Evolutionary conservation across 2,329 filamentous ascomycete genomes (phyloP).

Genomic region (Colletotrichum neosansevieriae): DNA sequence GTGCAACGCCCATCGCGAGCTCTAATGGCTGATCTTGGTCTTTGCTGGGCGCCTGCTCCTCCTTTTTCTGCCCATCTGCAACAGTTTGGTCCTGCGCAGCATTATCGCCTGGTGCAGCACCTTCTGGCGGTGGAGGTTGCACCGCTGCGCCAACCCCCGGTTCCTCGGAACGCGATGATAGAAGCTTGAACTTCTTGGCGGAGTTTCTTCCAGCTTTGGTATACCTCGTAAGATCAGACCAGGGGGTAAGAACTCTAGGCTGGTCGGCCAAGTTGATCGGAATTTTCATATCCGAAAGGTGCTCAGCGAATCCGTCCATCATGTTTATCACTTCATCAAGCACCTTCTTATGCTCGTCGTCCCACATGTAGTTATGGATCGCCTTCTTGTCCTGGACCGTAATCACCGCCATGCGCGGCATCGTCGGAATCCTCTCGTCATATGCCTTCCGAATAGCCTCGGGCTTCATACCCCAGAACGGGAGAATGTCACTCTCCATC

Average conservation of each 20-base stretch:
- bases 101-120: not conserved
- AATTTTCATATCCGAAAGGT: constrained; percentile 85
- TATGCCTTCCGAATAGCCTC: constrained; percentile 73
- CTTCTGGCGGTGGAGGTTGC: constrained; percentile 17
- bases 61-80: constrained; percentile 8
- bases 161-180: constrained; percentile 61
- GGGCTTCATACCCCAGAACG: constrained; percentile 82
- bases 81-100: not conserved
- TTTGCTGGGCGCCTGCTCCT: constrained; percentile 18
- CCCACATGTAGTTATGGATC: constrained; percentile 50
- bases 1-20: not conserved
- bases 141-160: constrained; percentile 19
- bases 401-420: constrained; percentile 60
- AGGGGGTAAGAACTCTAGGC: constrained; percentile 77
- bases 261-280: constrained; percentile 85
- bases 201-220: constrained; percentile 44
- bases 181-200: constrained; percentile 56
- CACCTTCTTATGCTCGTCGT: constrained; percentile 49
- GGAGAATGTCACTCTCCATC: constrained; percentile 79
- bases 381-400: constrained; percentile 75
- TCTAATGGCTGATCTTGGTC: not conserved
- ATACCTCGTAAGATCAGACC: constrained; percentile 65
- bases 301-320: constrained; percentile 77
- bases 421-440: constrained; percentile 49
- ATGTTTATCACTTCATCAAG: constrained; percentile 69